Percentiles rank a stretch among this genome's conserved stretches.
phyloP scores from a whole-genome alignment of 306 rosid species.

The Morella rubra region DNA sequence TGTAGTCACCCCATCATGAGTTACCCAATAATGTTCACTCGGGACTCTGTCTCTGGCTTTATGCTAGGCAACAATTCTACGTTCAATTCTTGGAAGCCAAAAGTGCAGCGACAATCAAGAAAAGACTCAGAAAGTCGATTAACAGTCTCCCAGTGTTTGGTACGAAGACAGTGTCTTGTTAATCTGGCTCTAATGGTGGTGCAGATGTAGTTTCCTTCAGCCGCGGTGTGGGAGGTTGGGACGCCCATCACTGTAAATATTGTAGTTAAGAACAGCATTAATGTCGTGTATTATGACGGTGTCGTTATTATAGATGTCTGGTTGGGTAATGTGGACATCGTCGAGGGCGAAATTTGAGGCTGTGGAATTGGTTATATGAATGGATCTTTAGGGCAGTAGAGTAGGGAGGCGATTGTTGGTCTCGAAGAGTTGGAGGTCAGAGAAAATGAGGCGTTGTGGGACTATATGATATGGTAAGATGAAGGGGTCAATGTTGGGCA shows the following conservation, averaged over 20 bases:
- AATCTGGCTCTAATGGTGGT: slow-evolving; percentile 15
- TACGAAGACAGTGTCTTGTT: neutral
- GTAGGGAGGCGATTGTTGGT: slow-evolving; percentile 57
- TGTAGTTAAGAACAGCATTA: slow-evolving; percentile 43
- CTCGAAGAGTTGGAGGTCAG: slow-evolving; percentile 59
- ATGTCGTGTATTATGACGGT: slow-evolving; percentile 56
- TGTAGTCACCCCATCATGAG: no score
- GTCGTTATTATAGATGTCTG: slow-evolving; percentile 48
- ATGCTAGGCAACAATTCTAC: neutral
- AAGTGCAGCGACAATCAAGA: slow-evolving; percentile 32
- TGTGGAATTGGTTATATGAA: slow-evolving; percentile 50
- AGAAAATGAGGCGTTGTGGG: slow-evolving; percentile 69
- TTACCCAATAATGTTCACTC: neutral
- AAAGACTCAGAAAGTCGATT: slow-evolving; percentile 29
- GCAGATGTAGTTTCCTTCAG: no score
- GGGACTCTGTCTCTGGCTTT: neutral
- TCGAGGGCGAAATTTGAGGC: slow-evolving; percentile 53
- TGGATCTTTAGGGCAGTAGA: slow-evolving; percentile 52
- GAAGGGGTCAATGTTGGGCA: slow-evolving; percentile 36
- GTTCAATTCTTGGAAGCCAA: slow-evolving; percentile 18
- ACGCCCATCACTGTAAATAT: slow-evolving; percentile 34
- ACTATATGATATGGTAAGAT: slow-evolving; percentile 61
- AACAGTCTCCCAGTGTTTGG: slow-evolving; percentile 31
- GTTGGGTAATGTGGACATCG: slow-evolving; percentile 37
- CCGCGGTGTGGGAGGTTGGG: slow-evolving; percentile 17